Evolutionary conservation across 2,329 filamentous ascomycete genomes (phyloP), one percentile per base, ranked within the genome.

Genomic region (Fusarium buharicum): DNA sequence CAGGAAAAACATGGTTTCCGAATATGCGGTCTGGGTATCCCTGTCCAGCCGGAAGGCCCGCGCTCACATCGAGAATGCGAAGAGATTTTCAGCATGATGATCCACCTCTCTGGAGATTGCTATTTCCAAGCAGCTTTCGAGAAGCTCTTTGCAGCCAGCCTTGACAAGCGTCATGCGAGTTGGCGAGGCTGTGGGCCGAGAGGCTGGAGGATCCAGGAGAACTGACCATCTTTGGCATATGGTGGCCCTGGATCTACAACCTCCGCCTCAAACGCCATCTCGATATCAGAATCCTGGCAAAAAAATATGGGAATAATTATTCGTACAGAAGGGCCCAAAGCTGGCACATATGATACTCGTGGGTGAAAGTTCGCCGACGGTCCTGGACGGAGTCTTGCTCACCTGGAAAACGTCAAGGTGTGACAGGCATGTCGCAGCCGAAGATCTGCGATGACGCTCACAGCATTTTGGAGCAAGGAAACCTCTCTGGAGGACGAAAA

Each of bases 11-110:
- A 46, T 55, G 50, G 56, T 40, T 51, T 48, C 46, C 51, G 49
- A 70, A 67, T 57, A 57, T 65, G 68, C 59, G 64, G 68, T 68
- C 68, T 60, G 37, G 62, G 55, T 50, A 70, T 68, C 68, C 68
- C 66, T 70, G 68, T 56, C 55, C 36, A 57, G 39, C 47, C 8
- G 44, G 55, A 43, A 49, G 67, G 39, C 43, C 54, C 58, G 50
- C 52, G 49, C 57, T 51, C 52, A 52, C 58, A 62, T 51, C 49
- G 38, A 44, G 44, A 64, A 55, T 39, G 55, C 45, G 54, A 62
- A 65, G 61, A 64, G 56, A 48, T 70, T 70, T 70, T 56, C 60
- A 62, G 50, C 59, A 62, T 54, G 41, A 57, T 50, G 66, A 60
- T 70, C 67, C 68, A 70, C 69, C 57, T 41, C 27, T 61, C 55